Percentiles rank a stretch among this genome's conserved stretches.
phyloP scores from a whole-genome alignment of 1,284 basidiomycete species.

The Irpex rosettiformis region DNA sequence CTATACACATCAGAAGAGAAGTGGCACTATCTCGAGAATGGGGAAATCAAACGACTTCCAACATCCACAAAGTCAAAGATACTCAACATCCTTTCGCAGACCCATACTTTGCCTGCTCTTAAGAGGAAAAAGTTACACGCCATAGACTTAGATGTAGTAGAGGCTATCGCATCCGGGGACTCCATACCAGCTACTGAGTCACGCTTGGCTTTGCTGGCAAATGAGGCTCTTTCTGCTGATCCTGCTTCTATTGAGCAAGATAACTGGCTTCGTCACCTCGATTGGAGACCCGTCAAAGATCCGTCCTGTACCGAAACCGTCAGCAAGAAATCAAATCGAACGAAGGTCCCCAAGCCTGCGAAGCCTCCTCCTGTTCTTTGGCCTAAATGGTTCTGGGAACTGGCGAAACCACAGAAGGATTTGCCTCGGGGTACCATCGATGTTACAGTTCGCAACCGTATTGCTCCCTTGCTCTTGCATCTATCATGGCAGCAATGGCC shows the following conservation, averaged over 20 bases:
- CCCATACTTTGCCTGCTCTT: constrained; percentile 40
- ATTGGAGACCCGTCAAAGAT: constrained; percentile 44
- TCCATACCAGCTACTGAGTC: constrained; percentile 28
- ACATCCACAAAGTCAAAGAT: constrained; percentile 39
- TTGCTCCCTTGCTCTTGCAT: constrained; percentile 83
- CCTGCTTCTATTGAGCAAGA: constrained; percentile 31
- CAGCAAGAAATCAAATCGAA: not conserved
- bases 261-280: constrained; percentile 63
- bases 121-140: constrained; percentile 36
- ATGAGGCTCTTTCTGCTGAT: constrained; percentile 22
- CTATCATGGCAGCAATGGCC: constrained; percentile 90
- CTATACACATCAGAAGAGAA: constrained; percentile 58
- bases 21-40: constrained; percentile 59
- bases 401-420: constrained; percentile 68
- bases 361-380: constrained; percentile 52
- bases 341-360: constrained; percentile 14
- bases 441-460: constrained; percentile 81
- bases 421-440: constrained; percentile 70
- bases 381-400: constrained; percentile 98
- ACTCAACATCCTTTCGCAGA: constrained; percentile 36
- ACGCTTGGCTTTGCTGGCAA: constrained; percentile 38
- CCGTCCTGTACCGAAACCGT: constrained; percentile 10
- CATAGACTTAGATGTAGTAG: constrained; percentile 36
- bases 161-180: constrained; percentile 39
- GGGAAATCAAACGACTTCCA: constrained; percentile 32